Evolutionary conservation across 129 eudicot genomes (phyloP).

Genomic region (Sambucus nigra): DNA sequence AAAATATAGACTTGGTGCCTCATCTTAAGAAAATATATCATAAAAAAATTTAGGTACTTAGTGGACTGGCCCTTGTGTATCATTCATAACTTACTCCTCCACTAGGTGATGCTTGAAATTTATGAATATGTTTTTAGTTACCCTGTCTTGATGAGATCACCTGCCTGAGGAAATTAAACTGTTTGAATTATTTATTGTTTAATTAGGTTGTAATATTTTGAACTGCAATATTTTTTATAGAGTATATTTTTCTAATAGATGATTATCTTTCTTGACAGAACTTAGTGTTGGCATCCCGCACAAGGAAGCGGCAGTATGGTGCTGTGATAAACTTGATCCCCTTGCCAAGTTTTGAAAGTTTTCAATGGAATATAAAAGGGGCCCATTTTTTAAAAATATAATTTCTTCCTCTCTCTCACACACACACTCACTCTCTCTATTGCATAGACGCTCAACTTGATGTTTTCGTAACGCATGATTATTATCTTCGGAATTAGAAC

Average conservation of each 20-base stretch:
- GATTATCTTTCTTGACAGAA: no score
- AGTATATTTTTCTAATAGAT: no score
- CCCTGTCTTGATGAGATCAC: background rate
- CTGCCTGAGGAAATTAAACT: background rate
- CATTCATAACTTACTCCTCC: background rate
- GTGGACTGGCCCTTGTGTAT: background rate
- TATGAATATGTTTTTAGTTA: background rate
- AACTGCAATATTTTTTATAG: no score
- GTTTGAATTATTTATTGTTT: constrained; percentile 8
- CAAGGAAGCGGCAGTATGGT: no score
- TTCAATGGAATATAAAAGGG: background rate
- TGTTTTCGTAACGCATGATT: no score
- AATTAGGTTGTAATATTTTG: constrained; percentile 18
- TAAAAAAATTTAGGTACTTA: no score
- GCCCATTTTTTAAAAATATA: background rate
- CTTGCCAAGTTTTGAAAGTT: constrained; percentile 54
- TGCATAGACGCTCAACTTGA: no score
- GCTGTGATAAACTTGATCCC: constrained; percentile 79
- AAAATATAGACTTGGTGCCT: no score
- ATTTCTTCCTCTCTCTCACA: background rate
- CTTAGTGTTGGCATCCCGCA: no score
- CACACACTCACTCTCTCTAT: no score
- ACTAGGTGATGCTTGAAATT: background rate
- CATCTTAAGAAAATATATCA: no score
- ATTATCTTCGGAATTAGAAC: no score